Evolutionary conservation across 805 yeast species (phyloP).

Genomic region (Teunomyces aglyptinius): DNA sequence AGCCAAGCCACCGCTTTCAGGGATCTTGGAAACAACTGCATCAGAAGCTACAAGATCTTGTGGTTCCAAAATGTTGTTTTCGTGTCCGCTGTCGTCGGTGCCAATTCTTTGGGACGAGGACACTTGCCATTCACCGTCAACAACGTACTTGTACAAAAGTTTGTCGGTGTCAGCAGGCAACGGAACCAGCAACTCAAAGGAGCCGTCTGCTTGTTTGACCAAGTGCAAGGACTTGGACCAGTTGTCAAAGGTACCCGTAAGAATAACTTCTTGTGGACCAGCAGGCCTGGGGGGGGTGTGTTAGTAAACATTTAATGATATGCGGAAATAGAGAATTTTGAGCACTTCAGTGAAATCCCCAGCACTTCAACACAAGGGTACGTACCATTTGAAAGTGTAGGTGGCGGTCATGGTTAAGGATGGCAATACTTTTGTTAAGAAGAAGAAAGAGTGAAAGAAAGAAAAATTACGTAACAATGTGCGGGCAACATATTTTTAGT

Average conservation of each 20-base stretch:
- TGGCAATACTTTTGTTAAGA: neutral
- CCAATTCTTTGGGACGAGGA: constrained; percentile 39
- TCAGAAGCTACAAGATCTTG: constrained; percentile 27
- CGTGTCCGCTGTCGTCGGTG: constrained; percentile 49
- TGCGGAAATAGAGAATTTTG: neutral
- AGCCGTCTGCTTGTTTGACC: constrained; percentile 58
- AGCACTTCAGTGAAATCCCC: neutral
- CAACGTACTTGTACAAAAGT: constrained; percentile 59
- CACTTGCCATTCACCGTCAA: constrained; percentile 65
- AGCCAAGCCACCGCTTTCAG: constrained; percentile 31
- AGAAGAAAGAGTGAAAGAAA: neutral
- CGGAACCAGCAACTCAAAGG: constrained; percentile 61
- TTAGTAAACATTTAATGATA: constrained; percentile 19
- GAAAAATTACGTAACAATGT: constrained; percentile 3
- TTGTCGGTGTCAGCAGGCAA: constrained; percentile 39
- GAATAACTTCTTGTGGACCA: constrained; percentile 52
- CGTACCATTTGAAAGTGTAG: constrained; percentile 43
- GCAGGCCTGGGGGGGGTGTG: constrained; percentile 34
- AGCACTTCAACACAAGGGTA: constrained; percentile 6
- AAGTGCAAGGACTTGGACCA: constrained; percentile 61
- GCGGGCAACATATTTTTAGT: constrained; percentile 3
- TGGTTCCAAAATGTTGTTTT: constrained; percentile 48
- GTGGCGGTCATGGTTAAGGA: constrained; percentile 26
- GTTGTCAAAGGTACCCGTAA: constrained; percentile 70
- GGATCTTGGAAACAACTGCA: constrained; percentile 24